Percentiles rank a stretch among this genome's conserved stretches.
phyloP scores from a whole-genome alignment of 2,329 filamentous ascomycete genomes.

The Colletotrichum tanaceti region DNA sequence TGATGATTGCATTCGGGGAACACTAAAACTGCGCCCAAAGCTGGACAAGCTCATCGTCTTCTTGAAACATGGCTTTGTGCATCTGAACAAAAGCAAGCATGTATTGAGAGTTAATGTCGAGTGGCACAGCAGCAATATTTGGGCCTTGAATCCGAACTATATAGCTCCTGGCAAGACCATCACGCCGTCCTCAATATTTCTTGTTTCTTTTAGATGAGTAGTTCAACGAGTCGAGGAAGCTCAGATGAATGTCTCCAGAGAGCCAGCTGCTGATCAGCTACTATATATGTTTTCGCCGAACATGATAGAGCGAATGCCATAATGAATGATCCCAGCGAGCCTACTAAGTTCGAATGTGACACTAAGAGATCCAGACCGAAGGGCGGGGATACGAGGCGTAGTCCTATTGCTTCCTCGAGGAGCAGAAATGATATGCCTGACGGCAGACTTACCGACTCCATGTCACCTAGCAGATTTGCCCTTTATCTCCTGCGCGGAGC shows the following conservation, averaged over 20 bases:
- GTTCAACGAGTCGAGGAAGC: too few relatives aligned
- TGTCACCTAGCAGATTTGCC: neutral
- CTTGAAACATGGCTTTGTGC: neutral
- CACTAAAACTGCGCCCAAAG: neutral
- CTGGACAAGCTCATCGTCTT: constrained; percentile 1
- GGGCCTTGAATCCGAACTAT: neutral
- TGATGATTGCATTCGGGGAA: neutral
- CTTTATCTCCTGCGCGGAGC: neutral
- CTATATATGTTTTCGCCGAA: neutral
- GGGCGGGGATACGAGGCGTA: too few relatives aligned
- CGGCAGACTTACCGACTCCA: neutral
- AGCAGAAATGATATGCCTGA: neutral
- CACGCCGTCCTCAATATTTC: too few relatives aligned
- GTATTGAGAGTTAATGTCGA: neutral
- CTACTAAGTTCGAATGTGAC: too few relatives aligned
- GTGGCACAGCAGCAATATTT: constrained; percentile 15
- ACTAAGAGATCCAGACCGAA: too few relatives aligned
- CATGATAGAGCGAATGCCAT: neutral
- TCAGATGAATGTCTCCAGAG: neutral
- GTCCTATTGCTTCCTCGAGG: too few relatives aligned
- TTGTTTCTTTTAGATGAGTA: too few relatives aligned
- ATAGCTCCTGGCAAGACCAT: neutral
- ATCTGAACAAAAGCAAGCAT: neutral
- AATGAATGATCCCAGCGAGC: neutral
- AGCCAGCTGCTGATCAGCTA: too few relatives aligned